phyloP scores from a whole-genome alignment of 2,329 filamentous ascomycete species.

The Cucurbitaria berberidis region DNA sequence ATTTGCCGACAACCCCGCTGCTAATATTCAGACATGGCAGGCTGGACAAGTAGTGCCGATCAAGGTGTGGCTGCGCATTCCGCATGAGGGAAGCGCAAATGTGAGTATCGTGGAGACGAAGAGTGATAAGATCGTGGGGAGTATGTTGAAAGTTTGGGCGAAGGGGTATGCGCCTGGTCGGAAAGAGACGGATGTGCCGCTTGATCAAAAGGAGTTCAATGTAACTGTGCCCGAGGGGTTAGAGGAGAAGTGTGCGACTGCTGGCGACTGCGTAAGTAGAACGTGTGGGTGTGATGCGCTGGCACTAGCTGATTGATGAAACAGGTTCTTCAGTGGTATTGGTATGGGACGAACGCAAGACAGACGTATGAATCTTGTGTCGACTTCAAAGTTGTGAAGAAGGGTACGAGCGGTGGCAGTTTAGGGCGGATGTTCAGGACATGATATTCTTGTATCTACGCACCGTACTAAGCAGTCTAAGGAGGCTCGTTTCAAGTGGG shows the following conservation, averaged over 20 bases:
- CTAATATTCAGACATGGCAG: conserved; percentile 57
- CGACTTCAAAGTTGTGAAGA: conserved; percentile 57
- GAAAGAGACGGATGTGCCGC: conserved; percentile 40
- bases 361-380: conserved; percentile 69
- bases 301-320: background rate
- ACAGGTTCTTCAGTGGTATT: conserved; percentile 65
- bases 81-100: conserved; percentile 63
- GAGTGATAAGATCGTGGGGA: conserved; percentile 60
- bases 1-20: conserved; percentile 62
- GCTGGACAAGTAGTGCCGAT: conserved; percentile 52
- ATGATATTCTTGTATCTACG: background rate
- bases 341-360: conserved; percentile 60
- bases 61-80: conserved; percentile 57
- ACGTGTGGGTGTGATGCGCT: background rate
- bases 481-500: no score
- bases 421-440: conserved; percentile 5
- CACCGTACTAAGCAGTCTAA: no score
- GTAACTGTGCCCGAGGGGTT: conserved; percentile 60
- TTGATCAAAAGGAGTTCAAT: conserved; percentile 56
- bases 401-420: background rate
- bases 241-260: conserved; percentile 50
- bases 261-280: conserved; percentile 52
- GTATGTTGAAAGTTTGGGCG: conserved; percentile 33
- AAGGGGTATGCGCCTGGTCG: conserved; percentile 37
- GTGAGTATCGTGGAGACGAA: conserved; percentile 65